Evolutionary conservation across 805 yeast genomes (phyloP), one percentile per base, ranked within the genome.

Genomic region (Pichia ethanolica): DNA sequence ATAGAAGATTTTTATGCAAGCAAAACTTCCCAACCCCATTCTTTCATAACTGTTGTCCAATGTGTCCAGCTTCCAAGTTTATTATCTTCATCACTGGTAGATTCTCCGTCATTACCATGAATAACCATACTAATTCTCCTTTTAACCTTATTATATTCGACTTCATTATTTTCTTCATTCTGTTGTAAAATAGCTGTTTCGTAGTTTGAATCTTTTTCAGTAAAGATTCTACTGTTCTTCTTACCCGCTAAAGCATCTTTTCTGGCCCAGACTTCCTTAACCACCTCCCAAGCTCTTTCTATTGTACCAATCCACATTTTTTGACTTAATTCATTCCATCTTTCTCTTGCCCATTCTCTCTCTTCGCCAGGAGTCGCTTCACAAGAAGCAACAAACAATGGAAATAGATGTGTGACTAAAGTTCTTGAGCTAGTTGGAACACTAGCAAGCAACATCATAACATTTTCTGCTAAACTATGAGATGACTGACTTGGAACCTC

Each of bases 1-100:
- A 20, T n/a, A n/a, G n/a, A n/a, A n/a, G n/a, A 20, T 20, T 20
- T 30, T 62, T 55, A 77, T 2, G 80, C 87, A 45, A 83, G 67
- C 35, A 82, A 61, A 9, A 83, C 83, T 59, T 83, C 88, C 86
- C 88, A 81, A 0, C 81, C 81, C 88, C 89, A 82, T 54, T 83
- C 87, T 56, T 77, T 74, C 87, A 83, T 83, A 13, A 83, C 79
- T 0, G 77, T 67, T 49, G 80, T 77, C 89, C 89, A 83, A 61
- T 83, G 87, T 7, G 80, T 64, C 66, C 76, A 71, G 33, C 78
- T 72, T 43, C 69, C 67, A 39, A 79, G 68, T 1, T 75, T 75
- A 35, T 65, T 63, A 12, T 60, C 65, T 35, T 62, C 65, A 9
- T 58, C 58, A n/a, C 58, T 59, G 4, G 55, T 61, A 11, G 66